phyloP scores from a whole-genome alignment of 1,139 yeast species.

The Saccharomycopsis hybrid region DNA sequence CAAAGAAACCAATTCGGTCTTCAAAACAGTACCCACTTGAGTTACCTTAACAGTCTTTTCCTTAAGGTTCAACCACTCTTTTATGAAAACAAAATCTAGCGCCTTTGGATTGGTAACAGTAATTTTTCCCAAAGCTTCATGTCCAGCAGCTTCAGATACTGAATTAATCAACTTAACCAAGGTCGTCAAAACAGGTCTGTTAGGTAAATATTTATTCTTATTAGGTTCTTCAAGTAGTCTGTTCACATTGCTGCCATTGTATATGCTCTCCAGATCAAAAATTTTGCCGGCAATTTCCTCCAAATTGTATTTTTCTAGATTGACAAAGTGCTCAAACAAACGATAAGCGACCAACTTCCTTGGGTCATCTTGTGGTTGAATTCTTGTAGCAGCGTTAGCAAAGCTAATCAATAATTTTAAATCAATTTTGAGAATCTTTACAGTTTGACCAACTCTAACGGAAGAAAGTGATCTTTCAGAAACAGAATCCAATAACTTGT shows the following conservation, averaged over 20 bases:
- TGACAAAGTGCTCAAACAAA: neutral
- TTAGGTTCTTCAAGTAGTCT: neutral
- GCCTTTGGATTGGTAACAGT: neutral
- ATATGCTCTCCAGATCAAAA: neutral
- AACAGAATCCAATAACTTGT: neutral
- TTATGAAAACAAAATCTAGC: conserved; percentile 2
- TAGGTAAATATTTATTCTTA: conserved; percentile 1
- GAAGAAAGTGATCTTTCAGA: neutral
- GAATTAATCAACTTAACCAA: neutral
- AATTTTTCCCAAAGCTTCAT: neutral
- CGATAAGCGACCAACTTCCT: neutral
- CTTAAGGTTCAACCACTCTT: conserved; percentile 1
- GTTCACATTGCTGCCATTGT: neutral
- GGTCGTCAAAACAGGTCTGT: conserved; percentile 3
- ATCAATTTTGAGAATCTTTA: neutral
- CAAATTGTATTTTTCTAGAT: conserved; percentile 2
- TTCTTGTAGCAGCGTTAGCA: neutral
- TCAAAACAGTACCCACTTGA: neutral
- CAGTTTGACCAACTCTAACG: neutral
- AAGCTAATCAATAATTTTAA: neutral
- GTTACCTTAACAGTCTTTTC: neutral
- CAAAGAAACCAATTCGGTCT: neutral
- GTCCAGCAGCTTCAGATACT: neutral
- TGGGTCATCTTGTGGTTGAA: neutral
- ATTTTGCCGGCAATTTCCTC: neutral